Evolutionary conservation across 176 grass and related monocot genomes (phyloP).

Genomic region (Paspalum notatum): DNA sequence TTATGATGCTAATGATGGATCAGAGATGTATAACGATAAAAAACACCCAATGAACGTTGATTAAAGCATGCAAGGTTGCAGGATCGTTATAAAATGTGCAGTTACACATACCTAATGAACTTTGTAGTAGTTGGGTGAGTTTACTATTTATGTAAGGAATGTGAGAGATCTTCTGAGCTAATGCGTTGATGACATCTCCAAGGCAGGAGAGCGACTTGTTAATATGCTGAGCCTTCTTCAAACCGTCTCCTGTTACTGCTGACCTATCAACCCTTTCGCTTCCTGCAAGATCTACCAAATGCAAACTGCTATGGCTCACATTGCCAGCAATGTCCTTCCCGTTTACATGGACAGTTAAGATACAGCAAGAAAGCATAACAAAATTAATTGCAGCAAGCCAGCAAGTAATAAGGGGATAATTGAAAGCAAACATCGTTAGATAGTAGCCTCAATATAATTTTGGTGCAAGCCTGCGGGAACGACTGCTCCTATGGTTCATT

Average conservation of each 20-base stretch:
- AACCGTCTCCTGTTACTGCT: constrained; percentile 71
- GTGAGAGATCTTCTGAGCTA: constrained; percentile 91
- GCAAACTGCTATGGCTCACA: constrained; percentile 62
- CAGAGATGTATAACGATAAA: constrained; percentile 24
- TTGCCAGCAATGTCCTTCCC: constrained; percentile 66
- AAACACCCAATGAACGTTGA: constrained; percentile 9
- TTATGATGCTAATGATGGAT: constrained; percentile 29
- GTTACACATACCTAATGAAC: constrained; percentile 69
- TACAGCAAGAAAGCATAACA: constrained; percentile 47
- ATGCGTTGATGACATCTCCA: constrained; percentile 92
- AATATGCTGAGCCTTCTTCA: constrained; percentile 86
- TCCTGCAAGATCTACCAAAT: constrained; percentile 95
- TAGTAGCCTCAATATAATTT: constrained; percentile 18
- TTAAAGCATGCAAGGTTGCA: neutral
- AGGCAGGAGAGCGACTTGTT: constrained; percentile 94
- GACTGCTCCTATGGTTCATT: constrained; percentile 86
- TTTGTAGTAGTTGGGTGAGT: constrained; percentile 86
- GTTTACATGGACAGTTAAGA: constrained; percentile 82
- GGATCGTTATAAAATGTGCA: constrained; percentile 26
- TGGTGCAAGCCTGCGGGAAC: constrained; percentile 71
- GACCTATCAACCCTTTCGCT: constrained; percentile 91
- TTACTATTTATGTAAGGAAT: constrained; percentile 95
- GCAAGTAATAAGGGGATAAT: constrained; percentile 14
- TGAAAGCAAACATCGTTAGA: constrained; percentile 14
- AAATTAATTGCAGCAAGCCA: constrained; percentile 24